phyloP scores from a whole-genome alignment of 805 yeast species.

The Torulaspora franciscae region DNA sequence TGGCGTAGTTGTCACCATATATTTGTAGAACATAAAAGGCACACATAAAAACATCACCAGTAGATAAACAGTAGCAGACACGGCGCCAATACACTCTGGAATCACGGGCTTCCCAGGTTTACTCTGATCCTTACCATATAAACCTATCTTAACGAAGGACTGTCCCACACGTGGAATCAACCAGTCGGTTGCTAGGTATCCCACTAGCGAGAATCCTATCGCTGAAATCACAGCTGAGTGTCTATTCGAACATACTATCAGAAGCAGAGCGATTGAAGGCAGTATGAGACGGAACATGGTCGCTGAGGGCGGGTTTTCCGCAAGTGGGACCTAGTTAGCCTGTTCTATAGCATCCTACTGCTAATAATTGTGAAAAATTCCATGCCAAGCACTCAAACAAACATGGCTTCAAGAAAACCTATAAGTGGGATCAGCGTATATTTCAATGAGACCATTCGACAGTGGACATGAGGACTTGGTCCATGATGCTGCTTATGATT shows the following conservation, averaged over 20 bases:
- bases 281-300: slow-evolving; percentile 11
- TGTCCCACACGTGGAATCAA: slow-evolving; percentile 67
- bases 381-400: background rate
- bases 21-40: slow-evolving; percentile 81
- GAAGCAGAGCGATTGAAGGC: slow-evolving; percentile 12
- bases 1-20: slow-evolving; percentile 52
- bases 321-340: background rate
- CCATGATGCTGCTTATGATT: slow-evolving; percentile 87
- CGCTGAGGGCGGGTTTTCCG: slow-evolving; percentile 1
- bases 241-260: slow-evolving; percentile 21
- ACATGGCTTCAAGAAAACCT: background rate
- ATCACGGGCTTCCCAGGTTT: slow-evolving; percentile 68
- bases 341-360: background rate
- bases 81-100: slow-evolving; percentile 92
- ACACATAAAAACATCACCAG: slow-evolving; percentile 78
- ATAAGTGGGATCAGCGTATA: background rate
- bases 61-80: slow-evolving; percentile 74
- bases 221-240: slow-evolving; percentile 41
- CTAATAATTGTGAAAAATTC: slow-evolving; percentile 1
- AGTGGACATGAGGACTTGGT: slow-evolving; percentile 92
- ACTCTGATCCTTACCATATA: slow-evolving; percentile 79
- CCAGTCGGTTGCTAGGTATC: slow-evolving; percentile 53
- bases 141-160: slow-evolving; percentile 68
- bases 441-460: slow-evolving; percentile 59
- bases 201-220: slow-evolving; percentile 61